Evolutionary conservation across 2,329 filamentous ascomycete species (phyloP), one percentile per base, ranked within the genome.

Genomic region (Alternaria hordeiaustralica): DNA sequence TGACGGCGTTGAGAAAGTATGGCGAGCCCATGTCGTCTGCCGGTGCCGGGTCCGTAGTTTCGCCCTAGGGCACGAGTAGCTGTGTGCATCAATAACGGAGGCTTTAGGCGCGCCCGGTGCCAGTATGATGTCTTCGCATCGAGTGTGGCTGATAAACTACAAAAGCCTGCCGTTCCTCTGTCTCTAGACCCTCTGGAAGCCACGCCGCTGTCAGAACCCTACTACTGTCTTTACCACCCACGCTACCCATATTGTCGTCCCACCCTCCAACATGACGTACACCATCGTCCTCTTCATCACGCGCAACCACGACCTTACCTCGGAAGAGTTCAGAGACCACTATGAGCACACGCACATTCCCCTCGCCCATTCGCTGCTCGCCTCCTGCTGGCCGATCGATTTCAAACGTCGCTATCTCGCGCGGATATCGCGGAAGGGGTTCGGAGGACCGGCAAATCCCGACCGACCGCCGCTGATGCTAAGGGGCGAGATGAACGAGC

Each of bases 341-440:
- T 76, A 70, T 55, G 75, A 78, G 45, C 69, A 68, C 53, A 67
- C 41, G 10, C 72, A 78, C 55, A 65, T 77, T 15, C 74, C 75
- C 9, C 65, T 76, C 3, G 60, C 65, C 5, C 60, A 71, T 51
- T 70, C 69, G 2, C 61, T 76, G 23, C 61, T 67, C 46, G 63
- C 63, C 3, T 49, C 51, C 8, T 63, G 58, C 44, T 76, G 74
- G 65, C 75, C 73, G 6, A 55, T 64, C 26, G 44, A 54, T 7
- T 69, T 73, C 59, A 69, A 61, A n/a, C 71, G 75, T 44, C 73
- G 63, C 30, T 78, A 76, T 26, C 55, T 77, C 10, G 74, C 72
- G 20, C 70, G 74, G 43, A 70, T 69, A 45, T 63, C 60, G 3
- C 67, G 73, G 13, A 69, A 70, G 56, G 74, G 74, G 8, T 78